Evolutionary conservation across 805 yeast genomes (phyloP).

Genomic region (Candida hispaniensis): DNA sequence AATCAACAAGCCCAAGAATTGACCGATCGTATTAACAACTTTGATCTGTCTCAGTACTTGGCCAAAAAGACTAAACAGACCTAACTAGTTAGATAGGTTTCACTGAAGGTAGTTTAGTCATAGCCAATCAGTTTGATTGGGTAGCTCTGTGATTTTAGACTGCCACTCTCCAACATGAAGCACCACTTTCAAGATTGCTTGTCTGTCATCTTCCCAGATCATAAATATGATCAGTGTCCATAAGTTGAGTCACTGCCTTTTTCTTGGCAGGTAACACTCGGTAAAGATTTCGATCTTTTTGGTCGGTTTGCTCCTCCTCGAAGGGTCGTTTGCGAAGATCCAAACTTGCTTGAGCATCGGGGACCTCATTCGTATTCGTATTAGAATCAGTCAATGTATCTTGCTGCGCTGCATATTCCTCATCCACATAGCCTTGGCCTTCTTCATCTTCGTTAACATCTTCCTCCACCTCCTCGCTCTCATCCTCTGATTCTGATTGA

Average conservation of each 20-base stretch:
- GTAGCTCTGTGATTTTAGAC: too few species aligned
- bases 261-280: conserved; percentile 28
- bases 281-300: conserved; percentile 24
- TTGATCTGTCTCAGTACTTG: conserved; percentile 27
- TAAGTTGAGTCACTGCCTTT: conserved; percentile 17
- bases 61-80: conserved; percentile 22
- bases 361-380: conserved; percentile 6
- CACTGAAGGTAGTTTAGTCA: too few species aligned
- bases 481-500: conserved; percentile 31
- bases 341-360: conserved; percentile 11
- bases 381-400: conserved; percentile 16
- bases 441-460: conserved; percentile 25
- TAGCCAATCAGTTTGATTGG: too few species aligned
- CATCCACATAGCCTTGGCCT: conserved; percentile 33
- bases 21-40: conserved; percentile 17
- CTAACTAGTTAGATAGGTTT: too few species aligned
- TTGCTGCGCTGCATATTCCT: conserved; percentile 27
- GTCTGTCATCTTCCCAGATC: conserved; percentile 20
- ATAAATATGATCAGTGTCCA: conserved; percentile 28
- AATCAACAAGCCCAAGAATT: conserved; percentile 16
- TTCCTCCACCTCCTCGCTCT: conserved; percentile 29
- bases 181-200: too few species aligned
- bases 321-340: conserved; percentile 20
- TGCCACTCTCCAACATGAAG: too few species aligned
- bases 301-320: conserved; percentile 4